Evolutionary conservation across 1,139 yeast species (phyloP), one percentile per base, ranked within the genome.

Genomic region (Geotrichum europaeum): DNA sequence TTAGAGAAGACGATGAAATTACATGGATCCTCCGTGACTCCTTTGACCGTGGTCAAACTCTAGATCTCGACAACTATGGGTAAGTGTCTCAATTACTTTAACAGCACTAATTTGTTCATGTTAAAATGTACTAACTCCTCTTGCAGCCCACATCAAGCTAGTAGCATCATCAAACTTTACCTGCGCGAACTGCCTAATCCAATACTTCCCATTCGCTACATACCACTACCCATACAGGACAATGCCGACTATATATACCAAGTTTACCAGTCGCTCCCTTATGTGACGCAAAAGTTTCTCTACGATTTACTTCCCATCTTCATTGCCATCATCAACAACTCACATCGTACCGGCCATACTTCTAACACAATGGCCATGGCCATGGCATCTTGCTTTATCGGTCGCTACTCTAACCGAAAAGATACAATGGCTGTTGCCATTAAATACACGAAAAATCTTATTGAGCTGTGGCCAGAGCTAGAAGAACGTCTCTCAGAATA

Each of bases 1-100:
- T 51, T 32, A 69, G 65, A 13, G 60, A 65, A 25, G 66, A 49
- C 12, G 60, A 61, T 34, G 68, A 59, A 12, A 62, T 72, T 43
- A 67, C 73, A 10, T 63, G 63, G 51, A 67, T 76, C 13, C 65
- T 76, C 25, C 64, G 71, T 28, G 75, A 74, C 53, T 74, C 76
- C 32, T 74, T 69, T 52, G 76, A 75, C 58, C 69, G 80, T 32
- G 72, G 72, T 60, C 79, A 77, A 60, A 62, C 67, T 15, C 63
- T 76, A 49, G 68, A 72, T 45, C 60, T 76, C 34, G 67, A 65
- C 45, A 78, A 76, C 60, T 75, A 73, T 36, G 58, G 61, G 58
- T 57, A 57, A 25, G 60, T 53, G 10, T 4, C 12, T 20, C 10
- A 2, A 20, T 25, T 3, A 25, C 4, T 36, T 3, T 3, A 24